Conservation (phyloP, 2,329 filamentous ascomycete species). For the Chaetomiaceae sp. region DNA sequence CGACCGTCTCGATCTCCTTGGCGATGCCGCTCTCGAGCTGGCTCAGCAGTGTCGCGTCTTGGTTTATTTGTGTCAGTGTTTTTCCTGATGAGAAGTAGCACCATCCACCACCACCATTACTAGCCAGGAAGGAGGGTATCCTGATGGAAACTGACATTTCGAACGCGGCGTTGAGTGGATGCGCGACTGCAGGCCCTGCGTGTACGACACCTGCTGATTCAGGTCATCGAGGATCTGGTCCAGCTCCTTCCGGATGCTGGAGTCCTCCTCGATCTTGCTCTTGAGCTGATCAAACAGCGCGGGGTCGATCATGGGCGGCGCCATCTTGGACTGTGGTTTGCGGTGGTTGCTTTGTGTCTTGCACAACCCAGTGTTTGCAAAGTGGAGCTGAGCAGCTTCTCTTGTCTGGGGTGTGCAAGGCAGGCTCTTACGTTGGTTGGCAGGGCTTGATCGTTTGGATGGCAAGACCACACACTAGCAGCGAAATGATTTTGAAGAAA, state of each 20-base stretch:
- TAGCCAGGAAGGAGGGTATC: background rate
- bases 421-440: background rate
- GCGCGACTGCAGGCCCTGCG: constrained; percentile 77
- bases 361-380: background rate
- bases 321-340: constrained; percentile 15
- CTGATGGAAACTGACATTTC: constrained; percentile 34
- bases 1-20: constrained; percentile 66
- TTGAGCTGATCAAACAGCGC: constrained; percentile 85
- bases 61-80: constrained; percentile 16
- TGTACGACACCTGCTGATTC: constrained; percentile 75
- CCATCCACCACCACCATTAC: too few species aligned
- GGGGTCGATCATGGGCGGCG: constrained; percentile 61
- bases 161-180: constrained; percentile 79
- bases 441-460: too few species aligned
- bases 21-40: constrained; percentile 68
- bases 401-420: too few species aligned
- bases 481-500: too few species aligned
- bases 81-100: too few species aligned
- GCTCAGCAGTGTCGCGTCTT: constrained; percentile 65
- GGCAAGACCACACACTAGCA: too few species aligned
- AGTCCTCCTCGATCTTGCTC: constrained; percentile 83
- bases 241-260: constrained; percentile 74
- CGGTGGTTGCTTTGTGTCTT: background rate
- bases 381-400: background rate
- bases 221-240: constrained; percentile 75